Evolutionary conservation across 306 rosid species (phyloP), one percentile per base, ranked within the genome.

Genomic region (Senna tora): DNA sequence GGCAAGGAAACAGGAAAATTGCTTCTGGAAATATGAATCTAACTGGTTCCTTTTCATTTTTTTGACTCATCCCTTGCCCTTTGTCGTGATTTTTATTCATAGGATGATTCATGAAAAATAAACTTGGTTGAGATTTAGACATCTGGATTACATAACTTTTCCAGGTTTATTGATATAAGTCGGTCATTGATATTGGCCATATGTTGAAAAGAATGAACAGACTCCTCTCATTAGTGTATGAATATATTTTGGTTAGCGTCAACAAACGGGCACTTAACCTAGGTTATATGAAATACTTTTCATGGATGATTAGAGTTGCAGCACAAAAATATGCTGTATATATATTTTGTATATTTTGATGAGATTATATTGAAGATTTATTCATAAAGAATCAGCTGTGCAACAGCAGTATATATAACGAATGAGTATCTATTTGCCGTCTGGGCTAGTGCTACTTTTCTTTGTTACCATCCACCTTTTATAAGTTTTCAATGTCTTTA

Each of bases 1-100:
- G 32, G 12, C 22, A 32, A 68, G 20, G 53, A 28, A 58, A 14
- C 15, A 53, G 59, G 28, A 38, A 32, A 52, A 75, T 71, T 66
- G 49, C 56, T 34, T 19, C 49, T 52, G 50, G 56, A 61, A 52
- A 50, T 62, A 25, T 25, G 1, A 25, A 22, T 5, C 15, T 45
- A 38, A 45, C 34, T 2, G 65, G 17, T 15, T 33, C 7, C 0
- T 58, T 58, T n/a, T 58, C 43, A 5, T 7, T 58, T 0, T 36
- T 36, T 36, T n/a, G 7, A 13, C 30, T 49, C 50, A 11, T n/a
- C 12, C 15, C 5, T 6, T 19, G 47, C 50, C 10, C 32, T 10
- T 38, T n/a, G n/a, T n/a, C n/a, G n/a, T n/a, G n/a, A n/a, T n/a
- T n/a, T n/a, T n/a, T n/a, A n/a, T n/a, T n/a, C n/a, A n/a, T n/a